A percentile compares a stretch with the other conserved stretches of the same genome.
These are phyloP conservation scores for Neurospora sp. DNA, from an alignment of 495 filamentous ascomycete species.

Conservation along the genomic window DNA sequence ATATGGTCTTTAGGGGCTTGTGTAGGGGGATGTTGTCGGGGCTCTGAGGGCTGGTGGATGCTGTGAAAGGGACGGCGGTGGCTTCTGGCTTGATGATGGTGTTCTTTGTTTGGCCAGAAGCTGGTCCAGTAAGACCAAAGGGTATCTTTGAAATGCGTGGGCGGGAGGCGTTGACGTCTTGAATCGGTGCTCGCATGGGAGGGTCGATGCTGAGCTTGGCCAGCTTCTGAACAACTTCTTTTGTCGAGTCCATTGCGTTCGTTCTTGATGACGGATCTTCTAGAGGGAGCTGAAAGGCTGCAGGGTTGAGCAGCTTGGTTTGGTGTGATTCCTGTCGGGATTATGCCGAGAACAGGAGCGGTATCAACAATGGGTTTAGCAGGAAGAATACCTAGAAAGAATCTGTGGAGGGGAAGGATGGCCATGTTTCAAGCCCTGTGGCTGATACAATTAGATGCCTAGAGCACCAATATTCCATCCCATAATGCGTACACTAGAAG, in stretches of 20 bases:
- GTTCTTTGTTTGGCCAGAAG: too few relatives aligned
- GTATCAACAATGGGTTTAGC: too few relatives aligned
- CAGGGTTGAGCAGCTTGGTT: too few relatives aligned
- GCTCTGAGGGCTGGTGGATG: background rate
- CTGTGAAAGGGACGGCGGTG: too few relatives aligned
- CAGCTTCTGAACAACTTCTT: background rate
- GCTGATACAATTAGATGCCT: background rate
- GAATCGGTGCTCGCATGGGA: background rate
- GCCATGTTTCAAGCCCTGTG: background rate
- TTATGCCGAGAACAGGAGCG: too few relatives aligned
- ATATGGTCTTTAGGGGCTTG: background rate
- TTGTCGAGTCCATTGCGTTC: background rate
- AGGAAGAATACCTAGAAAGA: background rate
- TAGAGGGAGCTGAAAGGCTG: too few relatives aligned
- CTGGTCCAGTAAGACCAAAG: too few relatives aligned
- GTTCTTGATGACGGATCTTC: too few relatives aligned
- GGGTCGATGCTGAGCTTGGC: background rate
- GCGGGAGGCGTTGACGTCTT: background rate
- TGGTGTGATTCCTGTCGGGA: too few relatives aligned
- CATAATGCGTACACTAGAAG: background rate
- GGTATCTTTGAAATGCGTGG: background rate
- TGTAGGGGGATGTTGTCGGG: background rate
- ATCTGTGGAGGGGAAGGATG: background rate
- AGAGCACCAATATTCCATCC: background rate
- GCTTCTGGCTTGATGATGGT: too few relatives aligned